These are phyloP conservation scores for Rhizopogon vinicolor DNA, from an alignment of 768 basidiomycete genomes.

Conservation along the genomic window DNA sequence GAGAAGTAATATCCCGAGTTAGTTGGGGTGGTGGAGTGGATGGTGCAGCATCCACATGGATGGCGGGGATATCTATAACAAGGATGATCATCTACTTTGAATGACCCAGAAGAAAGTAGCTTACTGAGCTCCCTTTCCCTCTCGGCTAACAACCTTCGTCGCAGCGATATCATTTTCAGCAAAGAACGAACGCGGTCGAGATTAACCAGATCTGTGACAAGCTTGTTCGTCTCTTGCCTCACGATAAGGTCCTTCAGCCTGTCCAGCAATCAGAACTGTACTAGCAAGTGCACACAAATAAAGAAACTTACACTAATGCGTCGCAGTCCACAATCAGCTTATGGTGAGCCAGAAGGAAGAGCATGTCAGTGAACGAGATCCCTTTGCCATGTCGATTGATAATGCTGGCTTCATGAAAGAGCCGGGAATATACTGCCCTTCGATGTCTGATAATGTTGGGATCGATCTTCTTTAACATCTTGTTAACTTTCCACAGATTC, in stretches of 20 bases:
- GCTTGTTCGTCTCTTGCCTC: constrained; percentile 69
- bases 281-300: not conserved
- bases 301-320: constrained; percentile 70
- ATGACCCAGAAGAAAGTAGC: constrained; percentile 2
- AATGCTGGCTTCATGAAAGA: constrained; percentile 85
- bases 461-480: constrained; percentile 61
- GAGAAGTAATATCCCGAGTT: constrained; percentile 54
- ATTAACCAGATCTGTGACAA: constrained; percentile 81
- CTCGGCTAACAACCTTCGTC: constrained; percentile 59
- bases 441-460: constrained; percentile 57
- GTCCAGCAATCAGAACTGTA: constrained; percentile 2
- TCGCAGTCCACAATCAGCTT: constrained; percentile 88
- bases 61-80: constrained; percentile 59
- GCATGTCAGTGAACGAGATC: constrained; percentile 89
- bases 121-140: constrained; percentile 42
- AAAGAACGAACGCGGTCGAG: constrained; percentile 81
- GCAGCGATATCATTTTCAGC: constrained; percentile 68
- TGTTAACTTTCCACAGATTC: constrained; percentile 59
- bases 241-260: constrained; percentile 81
- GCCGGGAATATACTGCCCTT: constrained; percentile 62
- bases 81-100: constrained; percentile 3
- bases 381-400: constrained; percentile 68
- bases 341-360: constrained; percentile 83
- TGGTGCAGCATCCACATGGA: constrained; percentile 57
- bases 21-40: constrained; percentile 39